phyloP scores from a whole-genome alignment of 257 asterid species.

The Verbena officinalis region DNA sequence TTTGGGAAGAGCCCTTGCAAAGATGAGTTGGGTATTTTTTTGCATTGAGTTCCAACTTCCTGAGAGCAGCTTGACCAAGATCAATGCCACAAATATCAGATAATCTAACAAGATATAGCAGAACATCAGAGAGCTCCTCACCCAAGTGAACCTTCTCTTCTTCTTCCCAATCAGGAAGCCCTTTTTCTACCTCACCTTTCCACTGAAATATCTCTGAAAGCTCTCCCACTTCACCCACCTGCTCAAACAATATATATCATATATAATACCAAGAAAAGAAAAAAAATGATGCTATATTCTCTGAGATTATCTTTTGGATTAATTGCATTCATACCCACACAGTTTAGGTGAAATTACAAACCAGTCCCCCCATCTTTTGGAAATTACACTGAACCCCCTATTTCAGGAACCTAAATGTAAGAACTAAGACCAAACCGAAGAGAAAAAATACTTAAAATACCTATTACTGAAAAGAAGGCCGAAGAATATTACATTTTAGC shows the following conservation, averaged over 20 bases:
- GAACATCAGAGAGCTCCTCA: slow-evolving; percentile 66
- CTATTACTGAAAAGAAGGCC: too few relatives aligned
- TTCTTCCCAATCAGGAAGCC: slow-evolving; percentile 54
- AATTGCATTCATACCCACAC: too few relatives aligned
- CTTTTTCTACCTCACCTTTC: slow-evolving; percentile 65
- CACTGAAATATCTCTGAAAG: slow-evolving; percentile 64
- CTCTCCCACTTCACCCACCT: slow-evolving; percentile 73
- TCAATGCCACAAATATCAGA: slow-evolving; percentile 66
- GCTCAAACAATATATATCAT: neutral
- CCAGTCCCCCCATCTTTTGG: too few relatives aligned
- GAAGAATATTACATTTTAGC: too few relatives aligned
- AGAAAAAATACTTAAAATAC: too few relatives aligned
- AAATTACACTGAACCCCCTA: too few relatives aligned
- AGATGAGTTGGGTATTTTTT: slow-evolving; percentile 51
- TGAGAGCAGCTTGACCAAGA: slow-evolving; percentile 55
- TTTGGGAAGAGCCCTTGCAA: slow-evolving; percentile 47
- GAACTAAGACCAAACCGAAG: too few relatives aligned
- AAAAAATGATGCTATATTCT: too few relatives aligned
- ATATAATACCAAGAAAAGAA: too few relatives aligned
- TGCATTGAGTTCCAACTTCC: slow-evolving; percentile 56
- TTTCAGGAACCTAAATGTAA: too few relatives aligned
- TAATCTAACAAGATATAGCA: slow-evolving; percentile 56
- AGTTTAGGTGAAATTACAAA: too few relatives aligned
- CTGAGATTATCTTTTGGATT: too few relatives aligned
- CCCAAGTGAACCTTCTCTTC: slow-evolving; percentile 58